These are phyloP conservation scores for Clitopilus passeckerianus DNA, from an alignment of 768 basidiomycete species.

Conservation along the genomic window DNA sequence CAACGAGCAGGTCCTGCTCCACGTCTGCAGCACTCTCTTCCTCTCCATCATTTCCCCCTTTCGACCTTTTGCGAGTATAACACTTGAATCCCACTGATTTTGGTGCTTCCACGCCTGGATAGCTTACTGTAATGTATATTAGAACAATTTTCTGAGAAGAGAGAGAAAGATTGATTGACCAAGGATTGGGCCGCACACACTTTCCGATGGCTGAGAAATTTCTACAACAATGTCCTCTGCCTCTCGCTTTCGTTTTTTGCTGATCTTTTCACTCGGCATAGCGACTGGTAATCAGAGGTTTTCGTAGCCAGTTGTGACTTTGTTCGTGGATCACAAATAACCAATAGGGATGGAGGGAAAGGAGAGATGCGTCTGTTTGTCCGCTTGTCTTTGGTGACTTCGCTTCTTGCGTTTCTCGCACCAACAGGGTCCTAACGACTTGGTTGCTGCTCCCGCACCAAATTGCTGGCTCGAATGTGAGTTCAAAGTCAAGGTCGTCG, in stretches of 20 bases:
- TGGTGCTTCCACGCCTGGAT: constrained; percentile 61
- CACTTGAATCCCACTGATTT: constrained; percentile 55
- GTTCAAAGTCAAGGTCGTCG: not conserved
- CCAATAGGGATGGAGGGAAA: not conserved
- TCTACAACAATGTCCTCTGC: not conserved
- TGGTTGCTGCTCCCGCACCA: not conserved
- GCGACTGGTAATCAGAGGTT: not conserved
- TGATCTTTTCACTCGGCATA: not conserved
- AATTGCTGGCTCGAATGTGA: not conserved
- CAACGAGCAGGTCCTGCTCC: constrained; percentile 45
- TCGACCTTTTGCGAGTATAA: constrained; percentile 42
- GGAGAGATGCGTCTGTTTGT: not conserved
- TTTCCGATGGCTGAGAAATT: constrained; percentile 1
- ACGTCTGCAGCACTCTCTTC: constrained; percentile 14
- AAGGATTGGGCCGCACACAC: constrained; percentile 31
- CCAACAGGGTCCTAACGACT: not conserved
- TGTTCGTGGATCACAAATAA: not conserved
- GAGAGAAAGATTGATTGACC: constrained; percentile 15
- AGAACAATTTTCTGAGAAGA: not conserved
- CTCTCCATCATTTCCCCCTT: constrained; percentile 12
- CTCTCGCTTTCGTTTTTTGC: not conserved
- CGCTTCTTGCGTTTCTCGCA: not conserved
- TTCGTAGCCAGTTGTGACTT: not conserved
- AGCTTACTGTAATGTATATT: constrained; percentile 40
- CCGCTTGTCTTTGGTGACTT: not conserved